Evolutionary conservation across 768 basidiomycete species (phyloP).

Genomic region (Tubosaeta brunneosetosa): DNA sequence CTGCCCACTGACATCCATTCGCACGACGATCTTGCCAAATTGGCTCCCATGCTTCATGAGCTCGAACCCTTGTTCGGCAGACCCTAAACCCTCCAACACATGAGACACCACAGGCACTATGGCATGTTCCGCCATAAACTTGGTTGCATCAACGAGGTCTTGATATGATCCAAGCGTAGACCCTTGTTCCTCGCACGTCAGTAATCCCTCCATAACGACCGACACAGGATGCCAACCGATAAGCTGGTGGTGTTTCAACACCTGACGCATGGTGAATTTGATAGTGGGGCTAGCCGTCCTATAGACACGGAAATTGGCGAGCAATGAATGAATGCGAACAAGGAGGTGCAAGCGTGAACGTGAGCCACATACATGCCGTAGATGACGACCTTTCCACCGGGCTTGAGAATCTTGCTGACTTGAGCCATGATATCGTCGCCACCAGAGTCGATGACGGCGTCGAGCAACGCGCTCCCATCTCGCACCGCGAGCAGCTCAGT

Average conservation of each 20-base stretch:
- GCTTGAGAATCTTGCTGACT: constrained; percentile 46
- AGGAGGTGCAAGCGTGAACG: background rate
- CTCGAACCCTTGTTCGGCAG: constrained; percentile 67
- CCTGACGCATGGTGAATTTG: constrained; percentile 71
- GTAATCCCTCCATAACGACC: constrained; percentile 1
- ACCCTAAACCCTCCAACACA: constrained; percentile 61
- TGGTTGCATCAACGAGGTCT: constrained; percentile 68
- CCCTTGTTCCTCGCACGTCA: constrained; percentile 40
- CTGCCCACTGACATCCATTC: constrained; percentile 30
- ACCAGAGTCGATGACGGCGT: constrained; percentile 65
- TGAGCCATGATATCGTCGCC: constrained; percentile 61
- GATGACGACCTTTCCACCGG: constrained; percentile 55
- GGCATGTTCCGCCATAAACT: constrained; percentile 59
- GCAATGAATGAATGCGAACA: constrained; percentile 3
- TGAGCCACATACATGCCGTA: constrained; percentile 52
- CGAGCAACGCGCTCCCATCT: constrained; percentile 33
- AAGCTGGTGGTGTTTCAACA: constrained; percentile 68
- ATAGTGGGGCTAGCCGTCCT: constrained; percentile 63
- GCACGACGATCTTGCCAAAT: constrained; percentile 75
- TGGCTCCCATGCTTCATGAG: constrained; percentile 59
- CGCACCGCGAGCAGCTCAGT: constrained; percentile 36
- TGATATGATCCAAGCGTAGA: constrained; percentile 81
- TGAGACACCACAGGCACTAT: constrained; percentile 70
- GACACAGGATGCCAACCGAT: constrained; percentile 46
- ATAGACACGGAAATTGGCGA: constrained; percentile 11